Evolutionary conservation across 345 rosid genomes (phyloP).

Genomic region (Euphorbia tirucalli): DNA sequence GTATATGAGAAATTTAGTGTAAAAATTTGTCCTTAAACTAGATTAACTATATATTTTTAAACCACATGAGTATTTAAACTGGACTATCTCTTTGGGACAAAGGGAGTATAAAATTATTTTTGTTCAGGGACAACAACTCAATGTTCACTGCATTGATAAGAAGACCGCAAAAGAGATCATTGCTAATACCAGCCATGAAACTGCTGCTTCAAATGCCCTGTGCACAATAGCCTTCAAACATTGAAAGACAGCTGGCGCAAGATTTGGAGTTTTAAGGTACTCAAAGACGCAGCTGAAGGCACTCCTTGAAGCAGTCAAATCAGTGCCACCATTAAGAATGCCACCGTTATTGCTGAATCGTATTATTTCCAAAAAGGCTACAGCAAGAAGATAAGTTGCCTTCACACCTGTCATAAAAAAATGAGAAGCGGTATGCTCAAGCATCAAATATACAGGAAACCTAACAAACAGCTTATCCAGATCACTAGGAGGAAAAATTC

Average conservation of each 20-base stretch:
- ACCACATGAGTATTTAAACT: too few relatives aligned
- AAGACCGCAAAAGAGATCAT: constrained; percentile 7
- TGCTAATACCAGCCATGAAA: constrained; percentile 77
- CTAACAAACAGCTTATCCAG: constrained; percentile 4
- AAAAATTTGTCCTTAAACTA: too few relatives aligned
- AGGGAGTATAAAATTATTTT: neutral
- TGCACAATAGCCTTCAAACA: constrained; percentile 92
- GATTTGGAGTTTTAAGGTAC: constrained; percentile 91
- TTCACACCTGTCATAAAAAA: constrained; percentile 69
- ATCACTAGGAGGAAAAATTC: constrained; percentile 7
- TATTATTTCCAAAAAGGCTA: constrained; percentile 88
- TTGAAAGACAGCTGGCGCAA: constrained; percentile 83
- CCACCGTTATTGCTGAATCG: constrained; percentile 99
- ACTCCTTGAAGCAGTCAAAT: constrained; percentile 76
- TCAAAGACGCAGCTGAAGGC: constrained; percentile 97
- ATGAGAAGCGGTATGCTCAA: constrained; percentile 14
- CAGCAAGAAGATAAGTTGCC: constrained; percentile 99
- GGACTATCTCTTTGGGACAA: too few relatives aligned
- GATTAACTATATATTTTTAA: neutral
- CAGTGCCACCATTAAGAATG: constrained; percentile 74
- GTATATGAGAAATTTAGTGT: too few relatives aligned
- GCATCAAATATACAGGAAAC: neutral
- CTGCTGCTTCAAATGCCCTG: constrained; percentile 88
- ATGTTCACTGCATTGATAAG: neutral
- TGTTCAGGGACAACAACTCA: neutral